Evolutionary conservation across 306 rosid genomes (phyloP), one percentile per base, ranked within the genome.

Genomic region (Delonix regia): DNA sequence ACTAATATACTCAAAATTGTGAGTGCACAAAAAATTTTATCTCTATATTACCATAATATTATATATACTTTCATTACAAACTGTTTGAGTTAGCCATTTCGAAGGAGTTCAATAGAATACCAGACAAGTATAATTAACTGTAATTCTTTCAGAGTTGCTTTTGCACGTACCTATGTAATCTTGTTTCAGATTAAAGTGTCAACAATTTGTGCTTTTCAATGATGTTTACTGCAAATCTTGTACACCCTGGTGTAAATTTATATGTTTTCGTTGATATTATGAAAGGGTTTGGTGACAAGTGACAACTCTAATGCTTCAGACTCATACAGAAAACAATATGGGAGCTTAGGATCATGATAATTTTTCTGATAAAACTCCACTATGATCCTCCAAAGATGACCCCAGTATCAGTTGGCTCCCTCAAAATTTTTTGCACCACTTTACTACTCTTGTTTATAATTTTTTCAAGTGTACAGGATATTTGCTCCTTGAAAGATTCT

Each of bases 91-190:
- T 59, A 67, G 21, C 63, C 69, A 47, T 33, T 60, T 74, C 69
- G 42, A 57, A 28, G 38, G 73, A 41, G 25, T 27, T 59, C 51
- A 67, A 57, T 28, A 65, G 82, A 57, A 82, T 77, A 34, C 60
- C 55, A 63, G 38, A 45, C 69, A 77, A 7, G 48, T 69, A 14
- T 45, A 47, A 74, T 85, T 73, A 55, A 1, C 52, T 60, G 66
- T 66, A 55, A 38, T 67, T 80, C 79, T 71, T 71, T 65, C 36
- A 30, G 63, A 71, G 68, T 76, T 77, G 75, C 70, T 49, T 16
- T 48, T 79, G 77, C 82, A 41, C 27, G 74, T 33, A 77, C 28
- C 12, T 10, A 44, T 63, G 51, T 64, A 73, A 61, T 67, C 69
- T 80, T 45, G 18, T 73, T 78, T 77, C 56, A 33, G 42, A 61